Evolutionary conservation across 768 basidiomycete genomes (phyloP), one percentile per base, ranked within the genome.

Genomic region (Boletus subparvulus): DNA sequence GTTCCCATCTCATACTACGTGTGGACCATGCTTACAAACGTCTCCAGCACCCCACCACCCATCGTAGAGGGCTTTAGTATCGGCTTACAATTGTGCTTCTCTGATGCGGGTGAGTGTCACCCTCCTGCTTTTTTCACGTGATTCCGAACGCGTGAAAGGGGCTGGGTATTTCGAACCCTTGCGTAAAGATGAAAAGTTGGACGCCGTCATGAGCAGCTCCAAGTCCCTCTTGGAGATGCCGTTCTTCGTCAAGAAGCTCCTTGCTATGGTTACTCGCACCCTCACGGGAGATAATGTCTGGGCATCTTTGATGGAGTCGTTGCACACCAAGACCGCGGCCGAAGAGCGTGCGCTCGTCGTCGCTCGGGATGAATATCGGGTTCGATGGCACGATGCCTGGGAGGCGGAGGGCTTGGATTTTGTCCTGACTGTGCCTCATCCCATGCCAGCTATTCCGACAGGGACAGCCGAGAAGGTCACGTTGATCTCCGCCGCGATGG

Each of bases 71-170:
- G 83, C n/a, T 66, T 83, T 21, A 72, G 75, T 50, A 74, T 82
- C 32, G 83, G 80, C 11, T 78, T 84, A 59, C 79, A 84, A 57
- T 66, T 85, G 19, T 67, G 80, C 33, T 84, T 86, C 65, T 75
- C 80, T 5, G 84, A 86, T 47, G 82, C 80, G 46, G 84, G 84
- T 80, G 44, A 55, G 62, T 54, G 26, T 55, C 30, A 6, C 6
- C 12, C 12, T 46, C 19, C 4, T 24, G 6, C 19, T 14, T 41
- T 35, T 40, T 47, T 40, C 3, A 2, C 6, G 19, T 36, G 11
- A 24, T 42, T 30, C 47, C 50, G 14, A 59, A 24, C 32, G 11
- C 17, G 14, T 44, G 6, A 48, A 49, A 85, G 84, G 81, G 17
- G 63, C 72, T 26, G 82, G 81, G 61, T 65, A 78, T 46, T 77